phyloP scores from a whole-genome alignment of 257 asterid genomes.

The Gynochthodes officinalis region DNA sequence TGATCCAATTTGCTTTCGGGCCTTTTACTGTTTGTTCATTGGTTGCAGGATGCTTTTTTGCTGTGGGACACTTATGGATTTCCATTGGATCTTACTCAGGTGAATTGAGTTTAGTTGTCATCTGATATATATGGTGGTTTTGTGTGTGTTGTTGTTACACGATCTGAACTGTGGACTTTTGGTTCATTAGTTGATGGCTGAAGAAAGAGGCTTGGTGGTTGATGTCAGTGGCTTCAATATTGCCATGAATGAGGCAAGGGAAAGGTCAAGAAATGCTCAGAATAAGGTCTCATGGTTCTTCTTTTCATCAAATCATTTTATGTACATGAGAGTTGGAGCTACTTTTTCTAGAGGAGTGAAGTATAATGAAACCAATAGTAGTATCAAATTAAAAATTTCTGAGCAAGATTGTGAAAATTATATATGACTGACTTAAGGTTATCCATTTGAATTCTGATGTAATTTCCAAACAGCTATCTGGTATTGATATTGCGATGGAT shows the following conservation, averaged over 20 bases:
- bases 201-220: conserved; percentile 85
- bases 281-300: conserved; percentile 55
- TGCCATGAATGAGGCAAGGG: conserved; percentile 85
- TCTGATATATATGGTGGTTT: not conserved
- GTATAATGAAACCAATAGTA: not conserved
- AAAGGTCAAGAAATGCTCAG: conserved; percentile 93
- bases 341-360: not conserved
- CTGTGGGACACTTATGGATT: conserved; percentile 98
- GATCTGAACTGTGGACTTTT: conserved; percentile 20
- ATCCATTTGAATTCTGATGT: not conserved
- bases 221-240: conserved; percentile 65
- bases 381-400: not conserved
- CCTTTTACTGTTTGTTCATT: conserved; percentile 22
- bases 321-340: not conserved
- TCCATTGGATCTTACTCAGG: conserved; percentile 99
- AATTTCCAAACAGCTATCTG: conserved; percentile 54
- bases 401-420: not conserved
- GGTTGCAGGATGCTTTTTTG: conserved; percentile 87
- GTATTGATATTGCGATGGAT: conserved; percentile 76
- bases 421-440: conserved; percentile 11
- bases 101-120: conserved; percentile 20
- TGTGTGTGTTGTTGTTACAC: conserved; percentile 1
- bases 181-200: conserved; percentile 82
- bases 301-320: conserved; percentile 2
- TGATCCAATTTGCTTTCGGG: not conserved